Conservation (phyloP, 139 green algal genomes). For the Volvox reticuliferus region DNA sequence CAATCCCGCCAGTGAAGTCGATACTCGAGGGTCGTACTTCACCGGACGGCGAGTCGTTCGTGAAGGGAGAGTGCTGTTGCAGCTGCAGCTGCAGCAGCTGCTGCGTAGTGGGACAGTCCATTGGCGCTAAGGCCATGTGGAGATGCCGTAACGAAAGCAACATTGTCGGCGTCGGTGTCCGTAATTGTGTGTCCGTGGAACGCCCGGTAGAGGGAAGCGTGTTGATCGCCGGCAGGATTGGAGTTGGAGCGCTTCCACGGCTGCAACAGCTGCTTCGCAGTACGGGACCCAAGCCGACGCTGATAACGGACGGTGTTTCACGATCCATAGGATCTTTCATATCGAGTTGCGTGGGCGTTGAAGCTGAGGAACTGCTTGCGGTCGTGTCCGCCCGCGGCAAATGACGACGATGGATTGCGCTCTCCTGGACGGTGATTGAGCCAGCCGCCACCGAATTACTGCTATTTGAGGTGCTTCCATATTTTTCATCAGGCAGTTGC, state of each 20-base stretch:
- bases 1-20: background rate
- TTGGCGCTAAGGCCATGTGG: background rate
- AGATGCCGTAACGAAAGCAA: background rate
- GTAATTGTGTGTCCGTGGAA: background rate
- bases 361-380: background rate
- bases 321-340: background rate
- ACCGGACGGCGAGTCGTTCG: background rate
- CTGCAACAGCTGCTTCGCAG: background rate
- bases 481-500: background rate
- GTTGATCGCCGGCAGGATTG: background rate
- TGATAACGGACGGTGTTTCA: background rate
- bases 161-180: background rate
- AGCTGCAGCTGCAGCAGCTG: too few species aligned
- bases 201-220: background rate
- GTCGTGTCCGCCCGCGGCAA: background rate
- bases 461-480: background rate
- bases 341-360: background rate
- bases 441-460: background rate
- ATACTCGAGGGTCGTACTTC: background rate
- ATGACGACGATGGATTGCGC: background rate
- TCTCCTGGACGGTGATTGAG: background rate
- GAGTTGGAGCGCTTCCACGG: background rate
- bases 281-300: background rate
- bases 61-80: constrained; percentile 2
- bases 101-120: background rate